Evolutionary conservation across 176 grass and related monocot genomes (phyloP), one percentile per base, ranked within the genome.

Genomic region (Oryza glumipatula): DNA sequence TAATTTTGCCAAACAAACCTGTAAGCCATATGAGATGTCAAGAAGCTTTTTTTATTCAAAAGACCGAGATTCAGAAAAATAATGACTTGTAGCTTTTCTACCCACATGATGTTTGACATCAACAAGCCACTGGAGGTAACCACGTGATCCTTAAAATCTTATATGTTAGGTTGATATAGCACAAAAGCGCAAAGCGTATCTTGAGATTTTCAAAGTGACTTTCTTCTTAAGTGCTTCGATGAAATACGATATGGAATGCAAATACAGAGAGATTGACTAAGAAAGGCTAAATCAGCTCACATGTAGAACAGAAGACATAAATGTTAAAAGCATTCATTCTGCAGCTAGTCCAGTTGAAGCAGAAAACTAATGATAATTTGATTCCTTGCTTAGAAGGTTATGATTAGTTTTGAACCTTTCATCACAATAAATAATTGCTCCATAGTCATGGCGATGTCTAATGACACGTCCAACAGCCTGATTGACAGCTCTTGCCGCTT

Each of bases 351-450:
- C 28, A 15, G 39, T 85, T 16, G 70, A 32, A 81, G 82, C n/a
- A 72, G 65, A 83, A 81, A 80, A 64, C 19, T 68, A 87, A 65
- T 13, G 69, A 84, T 69, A n/a, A 21, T 70, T 75, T 86, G 39
- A 73, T 67, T 83, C 16, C 21, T 61, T 80, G 21, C 49, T 61
- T 43, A 52, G 22, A 76, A 75, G 32, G 21, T 60, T 74, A 36
- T 77, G 74, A 84, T 70, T 58, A 82, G 28, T 88, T 81, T 70
- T 65, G 64, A 45, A 98, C 95, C 95, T 95, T 93, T 98, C 92
- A 11, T 98, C 96, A 73, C 96, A 98, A 80, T 95, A 98, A 87
- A 98, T 87, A 83, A 98, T 98, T 89, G 93, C 96, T 80, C 96
- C 96, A 70, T 95, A 98, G 78, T 98, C 96, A 85, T 92, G 87